Base-by-base conservation (phyloP, 768 basidiomycete species). In the Termitomyces eurrhizus region DNA sequence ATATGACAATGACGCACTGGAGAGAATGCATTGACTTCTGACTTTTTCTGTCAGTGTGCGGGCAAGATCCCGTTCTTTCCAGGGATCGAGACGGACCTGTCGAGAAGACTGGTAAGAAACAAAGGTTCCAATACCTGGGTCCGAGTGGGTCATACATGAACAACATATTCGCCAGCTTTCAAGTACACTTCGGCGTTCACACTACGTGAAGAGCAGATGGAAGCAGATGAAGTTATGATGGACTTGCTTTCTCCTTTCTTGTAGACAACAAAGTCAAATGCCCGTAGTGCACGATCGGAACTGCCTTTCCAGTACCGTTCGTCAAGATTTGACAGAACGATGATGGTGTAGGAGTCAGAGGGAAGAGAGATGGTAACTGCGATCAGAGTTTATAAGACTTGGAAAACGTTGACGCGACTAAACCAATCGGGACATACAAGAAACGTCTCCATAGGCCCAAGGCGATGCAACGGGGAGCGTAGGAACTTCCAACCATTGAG, bases 371-470 rank as follows among this genome's bases (percentile, higher is more conserved):
- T 69, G 0, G 75, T 77, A 64, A 75, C 77, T 78, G 50, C 7
- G 44, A 11, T 50, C n/a, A 18, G 18, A 3, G 7, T 36, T 32
- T 37, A 32, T 54, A 37, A 37, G 21, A 55, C 12, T 39, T 32
- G 11, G 29, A 14, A 21, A 21, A 36, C 36, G 2, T 7, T 49
- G 24, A 41, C 9, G 29, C 18, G 7, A 45, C 24, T 16, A 26
- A 13, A 16, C 48, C 36, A 13, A 29, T 21, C 18, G 16, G 14
- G 56, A 39, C 65, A 41, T 60, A 77, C 75, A 78, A 14, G 78
- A 79, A 21, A 79, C 73, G 52, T 80, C 78, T 12, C 79, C 79
- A 56, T 67, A 78, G 24, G 68, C 64, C 75, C 76, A 78, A 6
- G 75, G 74, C 21, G 68, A 66, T 14, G 68, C 68, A 16, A 66